Base-by-base conservation (phyloP, 2,329 filamentous ascomycete genomes). In the Diaporthe vexans region DNA sequence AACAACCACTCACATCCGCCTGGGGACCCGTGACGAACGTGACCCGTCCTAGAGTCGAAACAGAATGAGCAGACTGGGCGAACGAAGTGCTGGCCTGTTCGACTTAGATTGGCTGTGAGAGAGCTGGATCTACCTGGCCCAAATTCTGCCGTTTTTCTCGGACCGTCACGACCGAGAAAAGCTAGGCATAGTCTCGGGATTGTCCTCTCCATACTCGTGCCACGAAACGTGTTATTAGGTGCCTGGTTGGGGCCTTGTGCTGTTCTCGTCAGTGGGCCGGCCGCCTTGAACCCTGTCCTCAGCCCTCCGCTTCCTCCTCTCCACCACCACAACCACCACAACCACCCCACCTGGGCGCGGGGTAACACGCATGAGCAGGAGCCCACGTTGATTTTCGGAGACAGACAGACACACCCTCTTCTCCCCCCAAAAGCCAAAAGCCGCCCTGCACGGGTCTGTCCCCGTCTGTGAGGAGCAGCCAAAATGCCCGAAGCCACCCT, bases 151-250 rank as follows among this genome's bases (percentile, higher is more conserved):
- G 82, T 78, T 78, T 78, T 78, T 29, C 78, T 85, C 87, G 87
- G 87, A 88, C 86, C 87, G 87, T 88, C 82, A 81, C 83, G 84
- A 86, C 87, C 87, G 87, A 86, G 81, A 82, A 83, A 75, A 80
- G 80, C 81, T 79, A 79, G 82, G 79, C 79, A 80, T 78, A 79
- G 79, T 71, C 77, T 74, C 65, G 63, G 63, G 33, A 67, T 52
- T 52, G 63, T 33, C 63, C 15, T 67, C 46, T 37, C 43, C 26
- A 17, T 46, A n/a, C 43, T 67, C 43, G 61, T 67, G 43, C 61
- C 58, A 72, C 61, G 54, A 37, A 56, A 46, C 46, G 51, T 48
- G 70, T 48, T 54, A 46, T 48, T 54, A 46, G 40, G 68, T 61
- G 68, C 69, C 19, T 72, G 43, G 52, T 52, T 24, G 69, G 51